Percentiles rank a stretch among this genome's conserved stretches.
Evolutionary conservation across 495 filamentous ascomycete species (phyloP).

Genomic region (Neurospora sp.): DNA sequence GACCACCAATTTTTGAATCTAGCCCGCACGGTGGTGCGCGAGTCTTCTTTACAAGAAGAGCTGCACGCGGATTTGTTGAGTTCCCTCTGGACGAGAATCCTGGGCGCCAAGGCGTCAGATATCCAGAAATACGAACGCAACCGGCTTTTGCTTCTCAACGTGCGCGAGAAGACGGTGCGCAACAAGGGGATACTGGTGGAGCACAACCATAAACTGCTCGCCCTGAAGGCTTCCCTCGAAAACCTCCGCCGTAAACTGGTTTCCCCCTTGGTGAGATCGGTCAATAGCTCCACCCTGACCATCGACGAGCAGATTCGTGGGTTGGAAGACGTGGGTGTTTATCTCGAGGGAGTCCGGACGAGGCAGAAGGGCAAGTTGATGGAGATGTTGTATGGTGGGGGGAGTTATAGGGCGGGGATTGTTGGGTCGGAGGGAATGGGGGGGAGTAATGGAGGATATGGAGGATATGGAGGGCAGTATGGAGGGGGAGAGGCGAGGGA

Average conservation of each 20-base stretch:
- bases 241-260: conserved; percentile 65
- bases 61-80: conserved; percentile 64
- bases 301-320: conserved; percentile 79
- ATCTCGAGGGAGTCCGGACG: conserved; percentile 61
- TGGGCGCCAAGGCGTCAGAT: conserved; percentile 58
- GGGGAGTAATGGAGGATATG: not conserved
- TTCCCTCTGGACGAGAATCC: conserved; percentile 72
- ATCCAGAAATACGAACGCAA: conserved; percentile 87
- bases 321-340: conserved; percentile 64
- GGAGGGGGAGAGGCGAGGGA: not conserved
- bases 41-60: conserved; percentile 67
- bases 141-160: conserved; percentile 58
- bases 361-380: conserved; percentile 74
- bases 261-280: conserved; percentile 64
- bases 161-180: conserved; percentile 70
- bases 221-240: conserved; percentile 74
- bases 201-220: conserved; percentile 68
- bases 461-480: not conserved
- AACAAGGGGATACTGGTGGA: conserved; percentile 78
- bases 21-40: conserved; percentile 74
- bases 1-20: conserved; percentile 83
- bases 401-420: conserved; percentile 1
- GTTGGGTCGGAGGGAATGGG: not conserved
- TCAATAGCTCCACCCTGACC: conserved; percentile 53
- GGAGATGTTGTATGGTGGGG: conserved; percentile 63